These are phyloP conservation scores for Xylaria digitata DNA, from an alignment of 2,329 filamentous ascomycete species.

Conservation along the genomic window DNA sequence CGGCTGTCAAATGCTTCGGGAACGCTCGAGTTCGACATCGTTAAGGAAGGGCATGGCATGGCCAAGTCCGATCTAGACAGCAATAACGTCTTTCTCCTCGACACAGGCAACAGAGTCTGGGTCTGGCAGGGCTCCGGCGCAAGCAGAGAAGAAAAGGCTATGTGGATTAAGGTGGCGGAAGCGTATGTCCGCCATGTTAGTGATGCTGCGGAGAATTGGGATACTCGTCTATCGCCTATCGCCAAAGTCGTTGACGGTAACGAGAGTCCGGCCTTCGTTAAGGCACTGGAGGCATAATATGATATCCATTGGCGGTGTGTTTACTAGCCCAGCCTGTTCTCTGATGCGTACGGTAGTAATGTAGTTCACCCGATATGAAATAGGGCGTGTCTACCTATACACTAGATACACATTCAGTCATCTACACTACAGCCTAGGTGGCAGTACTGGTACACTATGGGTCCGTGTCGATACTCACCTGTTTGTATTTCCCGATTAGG, in stretches of 20 bases:
- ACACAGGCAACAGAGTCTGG: constrained; percentile 69
- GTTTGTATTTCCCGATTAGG: no score
- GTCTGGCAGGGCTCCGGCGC: constrained; percentile 73
- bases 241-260: constrained; percentile 68
- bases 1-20: constrained; percentile 72
- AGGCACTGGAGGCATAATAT: constrained; percentile 54
- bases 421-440: no score
- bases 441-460: no score
- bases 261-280: constrained; percentile 65
- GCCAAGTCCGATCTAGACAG: constrained; percentile 63
- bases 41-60: constrained; percentile 65
- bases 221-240: constrained; percentile 61
- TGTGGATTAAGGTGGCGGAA: constrained; percentile 71
- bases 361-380: no score
- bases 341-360: no score
- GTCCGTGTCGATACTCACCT: no score
- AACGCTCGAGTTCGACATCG: constrained; percentile 65
- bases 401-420: no score
- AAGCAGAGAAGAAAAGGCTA: constrained; percentile 67
- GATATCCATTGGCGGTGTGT: background rate
- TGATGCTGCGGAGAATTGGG: constrained; percentile 46
- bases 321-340: no score
- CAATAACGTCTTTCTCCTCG: constrained; percentile 72
- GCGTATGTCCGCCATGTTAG: constrained; percentile 62
- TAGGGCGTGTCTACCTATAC: no score